phyloP scores from a whole-genome alignment of 2,329 filamentous ascomycete genomes.

The Fusarium xylarioides region DNA sequence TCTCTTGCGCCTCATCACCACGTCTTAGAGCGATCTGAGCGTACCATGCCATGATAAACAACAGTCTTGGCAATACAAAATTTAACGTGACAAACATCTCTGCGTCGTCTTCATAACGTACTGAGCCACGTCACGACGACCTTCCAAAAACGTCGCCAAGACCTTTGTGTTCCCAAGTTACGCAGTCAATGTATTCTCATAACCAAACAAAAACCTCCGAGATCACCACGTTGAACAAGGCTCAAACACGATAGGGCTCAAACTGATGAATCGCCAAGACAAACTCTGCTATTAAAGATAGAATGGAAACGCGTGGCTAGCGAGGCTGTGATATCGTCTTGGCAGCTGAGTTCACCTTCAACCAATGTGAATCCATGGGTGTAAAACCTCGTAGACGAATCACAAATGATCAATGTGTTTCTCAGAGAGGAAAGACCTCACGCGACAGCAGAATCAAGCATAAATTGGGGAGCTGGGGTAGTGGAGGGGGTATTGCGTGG shows the following conservation, averaged over 20 bases:
- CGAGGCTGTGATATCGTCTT: conserved; percentile 26
- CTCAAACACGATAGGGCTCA: conserved; percentile 17
- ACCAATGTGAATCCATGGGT: not conserved
- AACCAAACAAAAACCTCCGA: not conserved
- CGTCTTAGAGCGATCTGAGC: not conserved
- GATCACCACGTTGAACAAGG: not conserved
- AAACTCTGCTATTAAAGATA: not conserved
- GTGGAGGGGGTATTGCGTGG: conserved; percentile 25
- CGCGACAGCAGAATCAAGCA: conserved; percentile 26
- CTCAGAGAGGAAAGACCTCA: conserved; percentile 25
- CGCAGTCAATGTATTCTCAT: not conserved
- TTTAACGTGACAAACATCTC: not conserved
- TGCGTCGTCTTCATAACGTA: not conserved
- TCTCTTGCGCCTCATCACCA: not conserved
- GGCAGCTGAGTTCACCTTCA: conserved; percentile 8
- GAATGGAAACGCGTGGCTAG: conserved; percentile 25
- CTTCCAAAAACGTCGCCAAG: conserved; percentile 1
- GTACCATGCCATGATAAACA: not conserved
- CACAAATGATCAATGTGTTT: not conserved
- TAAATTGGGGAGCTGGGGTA: conserved; percentile 14
- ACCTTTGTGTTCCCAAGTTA: not conserved
- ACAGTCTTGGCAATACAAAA: not conserved
- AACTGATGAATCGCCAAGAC: conserved; percentile 10
- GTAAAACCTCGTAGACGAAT: conserved; percentile 1
- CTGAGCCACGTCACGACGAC: conserved; percentile 9